Evolutionary conservation across 805 yeast genomes (phyloP), one percentile per base, ranked within the genome.

Genomic region (Candida pini): DNA sequence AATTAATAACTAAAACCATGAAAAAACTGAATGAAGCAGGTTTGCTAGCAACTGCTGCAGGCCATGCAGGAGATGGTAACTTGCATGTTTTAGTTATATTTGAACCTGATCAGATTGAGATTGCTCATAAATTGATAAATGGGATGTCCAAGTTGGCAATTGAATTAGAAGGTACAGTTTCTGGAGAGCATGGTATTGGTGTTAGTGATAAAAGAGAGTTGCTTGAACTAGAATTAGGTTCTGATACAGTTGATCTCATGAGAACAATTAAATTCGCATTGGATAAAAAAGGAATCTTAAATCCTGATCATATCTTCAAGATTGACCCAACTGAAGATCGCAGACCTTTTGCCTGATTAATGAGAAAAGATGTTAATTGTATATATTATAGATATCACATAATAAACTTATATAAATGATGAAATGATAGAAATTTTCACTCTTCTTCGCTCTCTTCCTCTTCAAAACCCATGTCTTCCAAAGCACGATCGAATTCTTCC

Each of bases 181-280:
- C 88, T 4, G 95, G 95, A 23, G 95, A 85, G 51, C 95, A 85
- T 53, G 95, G 95, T 10, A 74, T 86, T 26, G 95, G 95, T 7
- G 69, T 79, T 28, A 89, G 90, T 24, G 58, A 54, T 30, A 85
- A 85, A 51, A 60, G 89, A 43, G 71, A 70, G 19, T 76, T 67
- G 39, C 56, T 85, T 22, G 60, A 68, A 19, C 60, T 63, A 36
- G 95, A 85, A 54, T 58, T 85, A 18, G 94, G 92, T 1, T 64
- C 65, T 4, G 79, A 71, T 1, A 73, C 92, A 0, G 69, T 85
- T 18, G 76, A 75, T 48, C 54, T 78, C 24, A 85, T 85, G 95
- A 71, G 94, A 53, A 71, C 70, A 30, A 53, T 85, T 31, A 85
- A 86, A 51, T 47, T 81, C 36, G 77, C 90, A 0, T 52, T 85